phyloP scores from a whole-genome alignment of 768 basidiomycete genomes.

The Mycena albidolilacea region DNA sequence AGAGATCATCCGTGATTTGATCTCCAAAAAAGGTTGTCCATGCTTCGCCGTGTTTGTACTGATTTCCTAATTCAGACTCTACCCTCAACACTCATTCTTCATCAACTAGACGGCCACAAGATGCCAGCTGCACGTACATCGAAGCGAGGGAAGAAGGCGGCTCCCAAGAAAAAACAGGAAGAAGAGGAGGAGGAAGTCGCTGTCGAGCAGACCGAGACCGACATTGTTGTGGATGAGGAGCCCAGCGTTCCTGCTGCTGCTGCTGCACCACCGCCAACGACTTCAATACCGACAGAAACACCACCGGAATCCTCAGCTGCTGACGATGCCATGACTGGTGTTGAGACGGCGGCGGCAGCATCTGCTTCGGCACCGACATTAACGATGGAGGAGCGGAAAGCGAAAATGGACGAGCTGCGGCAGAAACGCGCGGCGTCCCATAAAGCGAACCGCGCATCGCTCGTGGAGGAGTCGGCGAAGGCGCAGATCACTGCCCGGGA shows the following conservation, averaged over 20 bases:
- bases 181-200: conserved; percentile 20
- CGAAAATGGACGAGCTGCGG: conserved; percentile 35
- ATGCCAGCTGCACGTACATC: conserved; percentile 32
- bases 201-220: conserved; percentile 11
- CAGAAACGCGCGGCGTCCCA: conserved; percentile 35
- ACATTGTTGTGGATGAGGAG: conserved; percentile 10
- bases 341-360: background rate
- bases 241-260: background rate
- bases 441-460: conserved; percentile 86
- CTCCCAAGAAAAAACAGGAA: conserved; percentile 29
- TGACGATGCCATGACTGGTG: conserved; percentile 24
- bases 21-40: background rate
- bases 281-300: conserved; percentile 12
- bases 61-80: background rate
- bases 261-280: background rate
- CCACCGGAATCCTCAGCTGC: conserved; percentile 2
- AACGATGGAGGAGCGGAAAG: conserved; percentile 40
- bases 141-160: conserved; percentile 33
- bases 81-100: background rate
- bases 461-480: conserved; percentile 88
- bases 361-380: conserved; percentile 7
- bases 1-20: too few species aligned
- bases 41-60: background rate
- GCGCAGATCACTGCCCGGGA: conserved; percentile 86
- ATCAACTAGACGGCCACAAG: background rate